These are phyloP conservation scores for Naematelia encephala DNA, from an alignment of 768 basidiomycete species.

Conservation along the genomic window DNA sequence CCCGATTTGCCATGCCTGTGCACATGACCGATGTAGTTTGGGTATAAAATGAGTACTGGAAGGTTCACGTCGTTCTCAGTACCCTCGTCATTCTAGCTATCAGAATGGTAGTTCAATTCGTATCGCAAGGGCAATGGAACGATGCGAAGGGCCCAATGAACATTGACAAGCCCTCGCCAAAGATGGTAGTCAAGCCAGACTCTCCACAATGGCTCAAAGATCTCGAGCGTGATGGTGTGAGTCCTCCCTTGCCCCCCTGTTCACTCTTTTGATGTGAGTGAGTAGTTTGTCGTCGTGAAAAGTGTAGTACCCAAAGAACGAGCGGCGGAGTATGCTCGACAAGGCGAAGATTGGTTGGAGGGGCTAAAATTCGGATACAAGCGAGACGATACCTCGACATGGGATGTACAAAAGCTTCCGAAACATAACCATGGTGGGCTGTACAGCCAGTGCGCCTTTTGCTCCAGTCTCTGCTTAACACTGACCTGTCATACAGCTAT, in stretches of 20 bases:
- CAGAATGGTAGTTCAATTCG: neutral
- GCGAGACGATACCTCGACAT: conserved; percentile 33
- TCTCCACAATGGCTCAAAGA: conserved; percentile 7
- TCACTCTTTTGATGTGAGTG: neutral
- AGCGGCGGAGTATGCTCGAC: conserved; percentile 18
- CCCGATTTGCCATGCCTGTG: too few species aligned
- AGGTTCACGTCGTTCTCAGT: too few species aligned
- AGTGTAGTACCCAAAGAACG: conserved; percentile 1
- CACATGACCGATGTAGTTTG: too few species aligned
- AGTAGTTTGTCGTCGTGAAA: conserved; percentile 5
- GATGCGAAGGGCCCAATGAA: conserved; percentile 6
- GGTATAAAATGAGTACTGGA: too few species aligned
- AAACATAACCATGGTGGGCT: conserved; percentile 27
- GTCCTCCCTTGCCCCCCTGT: neutral
- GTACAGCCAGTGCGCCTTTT: conserved; percentile 20
- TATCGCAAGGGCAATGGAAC: conserved; percentile 2
- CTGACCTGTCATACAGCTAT: neutral
- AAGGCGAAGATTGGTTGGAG: conserved; percentile 30
- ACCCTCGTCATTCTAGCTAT: too few species aligned
- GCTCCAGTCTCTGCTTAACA: neutral
- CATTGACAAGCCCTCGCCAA: conserved; percentile 1
- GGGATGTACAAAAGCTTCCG: conserved; percentile 16
- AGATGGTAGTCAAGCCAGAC: neutral
- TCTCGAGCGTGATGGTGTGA: conserved; percentile 6
- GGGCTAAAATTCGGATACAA: conserved; percentile 29